Evolutionary conservation across 345 rosid genomes (phyloP).

Genomic region (Sapria himalayana): DNA sequence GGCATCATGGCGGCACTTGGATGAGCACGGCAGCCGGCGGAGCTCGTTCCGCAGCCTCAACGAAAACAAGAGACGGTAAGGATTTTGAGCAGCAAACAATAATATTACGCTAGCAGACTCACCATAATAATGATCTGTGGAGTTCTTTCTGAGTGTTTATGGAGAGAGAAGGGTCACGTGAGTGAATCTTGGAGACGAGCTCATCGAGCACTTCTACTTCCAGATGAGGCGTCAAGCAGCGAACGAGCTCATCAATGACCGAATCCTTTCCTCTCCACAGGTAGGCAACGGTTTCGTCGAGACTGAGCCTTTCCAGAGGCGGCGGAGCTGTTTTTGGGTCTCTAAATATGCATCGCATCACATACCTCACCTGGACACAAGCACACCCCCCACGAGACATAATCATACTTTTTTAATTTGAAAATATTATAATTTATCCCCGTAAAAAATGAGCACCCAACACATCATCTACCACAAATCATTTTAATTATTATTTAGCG

Average conservation of each 20-base stretch:
- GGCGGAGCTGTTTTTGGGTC: conserved; percentile 96
- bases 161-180: conserved; percentile 52
- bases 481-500: no score
- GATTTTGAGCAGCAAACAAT: not conserved
- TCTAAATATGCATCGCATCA: conserved; percentile 71
- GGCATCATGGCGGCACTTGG: conserved; percentile 91
- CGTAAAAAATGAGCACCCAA: no score
- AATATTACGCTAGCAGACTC: conserved; percentile 13
- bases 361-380: conserved; percentile 87
- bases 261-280: conserved; percentile 91
- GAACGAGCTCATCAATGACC: conserved; percentile 73
- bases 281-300: conserved; percentile 47
- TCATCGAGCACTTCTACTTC: conserved; percentile 40
- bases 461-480: no score
- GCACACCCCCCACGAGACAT: no score
- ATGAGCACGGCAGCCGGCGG: conserved; percentile 68
- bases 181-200: conserved; percentile 47
- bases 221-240: conserved; percentile 53
- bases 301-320: conserved; percentile 64
- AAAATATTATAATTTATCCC: no score
- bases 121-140: conserved; percentile 84
- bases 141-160: conserved; percentile 46
- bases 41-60: conserved; percentile 90
- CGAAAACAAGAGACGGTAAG: conserved; percentile 4
- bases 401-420: no score